Evolutionary conservation across 1,284 basidiomycete genomes (phyloP).

Genomic region (Filobasidium uniguttulatum): DNA sequence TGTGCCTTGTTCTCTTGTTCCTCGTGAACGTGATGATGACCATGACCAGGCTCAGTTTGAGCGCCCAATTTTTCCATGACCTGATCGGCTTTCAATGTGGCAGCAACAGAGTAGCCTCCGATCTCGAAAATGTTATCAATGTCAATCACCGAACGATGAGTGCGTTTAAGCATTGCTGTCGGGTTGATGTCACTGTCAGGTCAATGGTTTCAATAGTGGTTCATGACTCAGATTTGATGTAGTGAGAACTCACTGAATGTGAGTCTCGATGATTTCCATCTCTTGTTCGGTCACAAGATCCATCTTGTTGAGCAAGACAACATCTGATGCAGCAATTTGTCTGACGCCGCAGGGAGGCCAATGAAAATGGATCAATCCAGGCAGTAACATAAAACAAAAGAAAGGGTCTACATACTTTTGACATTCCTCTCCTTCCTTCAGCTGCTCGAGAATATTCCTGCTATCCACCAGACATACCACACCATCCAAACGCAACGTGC

Average conservation of each 20-base stretch:
- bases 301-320: constrained; percentile 75
- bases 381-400: too few relatives aligned
- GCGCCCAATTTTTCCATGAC: constrained; percentile 5
- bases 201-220: neutral
- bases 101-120: constrained; percentile 49
- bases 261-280: constrained; percentile 41
- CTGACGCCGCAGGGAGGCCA: neutral
- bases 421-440: constrained; percentile 60
- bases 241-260: constrained; percentile 38
- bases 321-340: constrained; percentile 78
- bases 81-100: constrained; percentile 12
- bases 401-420: constrained; percentile 54
- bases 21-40: constrained; percentile 24
- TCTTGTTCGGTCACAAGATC: constrained; percentile 49
- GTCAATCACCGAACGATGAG: constrained; percentile 52
- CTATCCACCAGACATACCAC: constrained; percentile 85
- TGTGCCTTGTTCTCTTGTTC: constrained; percentile 14
- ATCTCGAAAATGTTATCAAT: constrained; percentile 62
- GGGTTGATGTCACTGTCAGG: constrained; percentile 53
- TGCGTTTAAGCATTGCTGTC: constrained; percentile 55
- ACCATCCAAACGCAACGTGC: constrained; percentile 62
- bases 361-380: neutral
- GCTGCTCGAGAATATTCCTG: constrained; percentile 74
- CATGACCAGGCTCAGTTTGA: constrained; percentile 31
- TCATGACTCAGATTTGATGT: neutral